Evolutionary conservation across 768 basidiomycete species (phyloP).

Genomic region (Pulveroboletus ravenelii): DNA sequence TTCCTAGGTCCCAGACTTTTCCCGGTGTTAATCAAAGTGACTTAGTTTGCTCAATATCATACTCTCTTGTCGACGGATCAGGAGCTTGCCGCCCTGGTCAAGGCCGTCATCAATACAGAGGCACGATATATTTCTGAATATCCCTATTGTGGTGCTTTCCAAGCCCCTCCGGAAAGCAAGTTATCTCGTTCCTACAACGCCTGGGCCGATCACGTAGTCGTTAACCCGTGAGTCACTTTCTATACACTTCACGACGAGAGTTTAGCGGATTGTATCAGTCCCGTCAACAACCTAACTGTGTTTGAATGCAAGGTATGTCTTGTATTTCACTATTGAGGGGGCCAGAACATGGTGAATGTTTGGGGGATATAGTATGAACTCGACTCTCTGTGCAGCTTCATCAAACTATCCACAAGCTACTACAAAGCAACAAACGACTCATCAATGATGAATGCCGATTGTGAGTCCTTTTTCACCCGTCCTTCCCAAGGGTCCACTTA

Average conservation of each 20-base stretch:
- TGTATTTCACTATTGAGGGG: background rate
- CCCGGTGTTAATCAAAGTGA: constrained; percentile 1
- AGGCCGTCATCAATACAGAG: constrained; percentile 81
- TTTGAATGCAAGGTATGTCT: constrained; percentile 73
- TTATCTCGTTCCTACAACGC: constrained; percentile 59
- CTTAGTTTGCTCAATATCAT: constrained; percentile 68
- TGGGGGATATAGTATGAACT: constrained; percentile 56
- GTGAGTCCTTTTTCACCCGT: constrained; percentile 33
- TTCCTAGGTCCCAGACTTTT: background rate
- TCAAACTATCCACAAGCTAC: constrained; percentile 73
- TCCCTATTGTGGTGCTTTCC: constrained; percentile 80
- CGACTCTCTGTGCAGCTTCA: constrained; percentile 73
- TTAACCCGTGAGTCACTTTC: constrained; percentile 59
- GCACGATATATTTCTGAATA: constrained; percentile 66
- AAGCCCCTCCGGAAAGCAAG: constrained; percentile 74
- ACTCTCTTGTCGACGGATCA: constrained; percentile 52
- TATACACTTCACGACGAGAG: background rate
- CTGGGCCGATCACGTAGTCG: constrained; percentile 64
- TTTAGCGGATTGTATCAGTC: constrained; percentile 36
- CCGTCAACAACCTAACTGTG: constrained; percentile 63
- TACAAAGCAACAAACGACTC: constrained; percentile 66
- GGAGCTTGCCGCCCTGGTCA: constrained; percentile 59
- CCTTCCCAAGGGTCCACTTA: background rate
- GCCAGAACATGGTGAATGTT: background rate
- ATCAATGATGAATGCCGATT: constrained; percentile 68